Evolutionary conservation across 768 basidiomycete genomes (phyloP).

Genomic region (Xerocomellus chrysenteron): DNA sequence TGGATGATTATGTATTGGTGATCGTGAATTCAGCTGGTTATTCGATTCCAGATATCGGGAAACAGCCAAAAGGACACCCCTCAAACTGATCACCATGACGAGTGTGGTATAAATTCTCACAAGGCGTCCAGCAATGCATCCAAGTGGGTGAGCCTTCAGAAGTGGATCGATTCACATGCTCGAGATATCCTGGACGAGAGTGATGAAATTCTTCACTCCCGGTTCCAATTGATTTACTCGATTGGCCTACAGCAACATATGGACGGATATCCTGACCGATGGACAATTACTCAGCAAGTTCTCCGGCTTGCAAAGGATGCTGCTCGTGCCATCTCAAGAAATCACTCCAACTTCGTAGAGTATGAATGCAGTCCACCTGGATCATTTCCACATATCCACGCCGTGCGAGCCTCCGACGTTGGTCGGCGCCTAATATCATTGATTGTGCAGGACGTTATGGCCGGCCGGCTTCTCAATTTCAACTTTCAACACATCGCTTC

Average conservation of each 20-base stretch:
- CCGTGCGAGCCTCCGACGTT: not conserved
- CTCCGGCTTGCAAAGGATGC: conserved; percentile 11
- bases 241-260: conserved; percentile 21
- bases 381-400: conserved; percentile 8
- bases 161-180: conserved; percentile 12
- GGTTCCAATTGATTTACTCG: conserved; percentile 19
- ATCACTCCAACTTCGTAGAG: not conserved
- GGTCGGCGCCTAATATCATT: not conserved
- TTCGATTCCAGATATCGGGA: not conserved
- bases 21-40: too few relatives aligned
- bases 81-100: too few relatives aligned
- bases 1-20: not conserved
- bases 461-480: conserved; percentile 6
- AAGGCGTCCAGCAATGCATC: not conserved
- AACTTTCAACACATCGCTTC: conserved; percentile 2
- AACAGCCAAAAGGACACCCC: not conserved
- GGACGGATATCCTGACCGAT: conserved; percentile 28
- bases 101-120: too few relatives aligned
- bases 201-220: conserved; percentile 26
- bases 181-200: conserved; percentile 24
- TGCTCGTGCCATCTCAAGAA: not conserved
- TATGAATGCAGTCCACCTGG: not conserved
- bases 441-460: conserved; percentile 6
- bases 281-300: conserved; percentile 30
- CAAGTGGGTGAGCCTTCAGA: conserved; percentile 13